These are phyloP conservation scores for Penicillium pancosmium DNA, from an alignment of 495 filamentous ascomycete species.

Conservation along the genomic window DNA sequence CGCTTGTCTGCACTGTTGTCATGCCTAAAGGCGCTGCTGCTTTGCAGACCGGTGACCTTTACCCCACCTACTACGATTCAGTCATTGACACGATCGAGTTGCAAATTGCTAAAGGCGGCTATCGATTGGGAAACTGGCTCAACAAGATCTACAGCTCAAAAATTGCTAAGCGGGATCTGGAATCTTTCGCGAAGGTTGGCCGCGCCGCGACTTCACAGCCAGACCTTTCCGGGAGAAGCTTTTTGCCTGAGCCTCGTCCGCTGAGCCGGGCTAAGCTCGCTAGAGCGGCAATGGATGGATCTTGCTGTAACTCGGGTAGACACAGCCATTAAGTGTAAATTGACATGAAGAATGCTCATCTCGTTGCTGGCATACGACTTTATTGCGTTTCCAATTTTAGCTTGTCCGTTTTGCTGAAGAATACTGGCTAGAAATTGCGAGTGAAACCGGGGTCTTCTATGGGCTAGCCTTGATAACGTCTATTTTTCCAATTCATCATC, in stretches of 20 bases:
- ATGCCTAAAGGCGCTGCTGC: slow-evolving; percentile 37
- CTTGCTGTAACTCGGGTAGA: slow-evolving; percentile 20
- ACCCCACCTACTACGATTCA: slow-evolving; percentile 53
- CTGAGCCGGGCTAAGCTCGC: slow-evolving; percentile 26
- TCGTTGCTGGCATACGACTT: background rate
- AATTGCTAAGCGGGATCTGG: slow-evolving; percentile 21
- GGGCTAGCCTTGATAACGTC: too few species aligned
- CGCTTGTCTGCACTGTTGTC: slow-evolving; percentile 57
- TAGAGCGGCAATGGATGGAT: slow-evolving; percentile 28
- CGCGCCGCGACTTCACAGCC: slow-evolving; percentile 4
- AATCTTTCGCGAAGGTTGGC: slow-evolving; percentile 1
- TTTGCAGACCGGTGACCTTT: slow-evolving; percentile 35
- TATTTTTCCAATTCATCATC: too few species aligned
- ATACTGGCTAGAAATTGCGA: too few species aligned
- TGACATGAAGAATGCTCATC: background rate
- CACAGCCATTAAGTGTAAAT: slow-evolving; percentile 15
- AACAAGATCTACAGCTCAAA: slow-evolving; percentile 25
- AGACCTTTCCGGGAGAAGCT: slow-evolving; percentile 11
- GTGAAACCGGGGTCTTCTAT: too few species aligned
- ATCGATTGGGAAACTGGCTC: slow-evolving; percentile 55
- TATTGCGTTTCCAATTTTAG: background rate
- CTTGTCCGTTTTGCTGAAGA: too few species aligned
- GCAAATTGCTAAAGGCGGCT: slow-evolving; percentile 76
- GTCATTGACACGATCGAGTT: slow-evolving; percentile 66
- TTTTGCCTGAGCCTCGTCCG: slow-evolving; percentile 15